Conservation (phyloP, 2,329 filamentous ascomycete species). For the Emmonsiellopsis sp. region DNA sequence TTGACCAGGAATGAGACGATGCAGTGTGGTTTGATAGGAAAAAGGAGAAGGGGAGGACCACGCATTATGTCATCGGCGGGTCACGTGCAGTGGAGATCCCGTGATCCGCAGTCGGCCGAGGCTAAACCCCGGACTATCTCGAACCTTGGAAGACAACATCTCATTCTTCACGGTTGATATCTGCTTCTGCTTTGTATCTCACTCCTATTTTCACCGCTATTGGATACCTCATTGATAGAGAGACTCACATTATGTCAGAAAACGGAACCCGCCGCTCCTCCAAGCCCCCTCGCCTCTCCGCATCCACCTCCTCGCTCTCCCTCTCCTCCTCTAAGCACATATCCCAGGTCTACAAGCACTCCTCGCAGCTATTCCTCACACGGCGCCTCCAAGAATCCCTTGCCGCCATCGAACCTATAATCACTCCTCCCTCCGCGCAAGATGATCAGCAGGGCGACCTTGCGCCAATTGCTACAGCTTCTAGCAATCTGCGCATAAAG, state of each 20-base stretch:
- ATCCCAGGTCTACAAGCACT: slow-evolving; percentile 88
- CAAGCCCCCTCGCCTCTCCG: slow-evolving; percentile 50
- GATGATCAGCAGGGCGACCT: slow-evolving; percentile 32
- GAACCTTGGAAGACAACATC: not conserved
- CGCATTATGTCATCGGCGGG: not conserved
- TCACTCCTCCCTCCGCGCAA: slow-evolving; percentile 48
- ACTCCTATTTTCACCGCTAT: not conserved
- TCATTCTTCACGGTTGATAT: not conserved
- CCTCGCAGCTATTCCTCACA: slow-evolving; percentile 88
- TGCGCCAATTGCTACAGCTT: slow-evolving; percentile 71
- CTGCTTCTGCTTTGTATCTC: not conserved
- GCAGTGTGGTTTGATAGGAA: not conserved
- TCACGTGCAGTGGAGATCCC: not conserved
- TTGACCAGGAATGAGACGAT: too few relatives aligned
- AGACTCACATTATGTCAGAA: slow-evolving; percentile 14
- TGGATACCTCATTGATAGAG: not conserved
- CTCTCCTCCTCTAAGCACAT: slow-evolving; percentile 57
- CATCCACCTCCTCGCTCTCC: slow-evolving; percentile 56
- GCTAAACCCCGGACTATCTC: not conserved
- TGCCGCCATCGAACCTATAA: slow-evolving; percentile 72
- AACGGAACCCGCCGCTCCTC: slow-evolving; percentile 23
- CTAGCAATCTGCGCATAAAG: slow-evolving; percentile 77
- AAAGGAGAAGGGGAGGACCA: not conserved
- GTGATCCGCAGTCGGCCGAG: slow-evolving; percentile 4
- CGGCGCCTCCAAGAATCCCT: slow-evolving; percentile 85